Conservation (phyloP, 73 alveolate species). For the Tetrahymena borealis region DNA sequence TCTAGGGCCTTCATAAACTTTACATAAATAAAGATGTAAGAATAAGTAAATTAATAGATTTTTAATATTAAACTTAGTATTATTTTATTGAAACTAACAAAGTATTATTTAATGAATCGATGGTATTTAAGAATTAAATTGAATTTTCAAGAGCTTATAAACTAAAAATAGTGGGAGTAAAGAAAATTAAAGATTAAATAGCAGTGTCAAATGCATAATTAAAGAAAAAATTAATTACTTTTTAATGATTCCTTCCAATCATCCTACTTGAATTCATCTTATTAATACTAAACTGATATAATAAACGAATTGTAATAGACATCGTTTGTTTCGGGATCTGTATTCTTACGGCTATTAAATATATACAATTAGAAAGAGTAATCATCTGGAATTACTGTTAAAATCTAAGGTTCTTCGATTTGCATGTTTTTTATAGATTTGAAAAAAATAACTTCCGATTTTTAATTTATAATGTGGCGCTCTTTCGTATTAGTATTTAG, state of each 20-base stretch:
- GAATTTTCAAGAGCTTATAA: too few relatives aligned
- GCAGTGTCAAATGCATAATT: too few relatives aligned
- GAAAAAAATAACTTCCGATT: constrained; percentile 32
- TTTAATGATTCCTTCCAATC: constrained; percentile 2
- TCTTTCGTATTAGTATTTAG: constrained; percentile 3
- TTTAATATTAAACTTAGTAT: too few relatives aligned
- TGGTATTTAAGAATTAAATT: too few relatives aligned
- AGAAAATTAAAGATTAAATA: too few relatives aligned
- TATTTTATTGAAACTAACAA: too few relatives aligned
- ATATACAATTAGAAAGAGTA: constrained; percentile 3
- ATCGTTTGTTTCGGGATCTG: constrained; percentile 13
- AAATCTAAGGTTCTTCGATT: constrained; percentile 36
- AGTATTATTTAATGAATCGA: too few relatives aligned
- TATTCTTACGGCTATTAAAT: neutral
- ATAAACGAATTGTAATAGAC: constrained; percentile 11
- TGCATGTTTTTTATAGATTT: constrained; percentile 20
- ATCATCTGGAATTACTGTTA: neutral
- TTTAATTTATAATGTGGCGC: constrained; percentile 15
- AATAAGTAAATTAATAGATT: too few relatives aligned
- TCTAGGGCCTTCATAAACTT: constrained; percentile 26
- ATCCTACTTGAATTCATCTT: neutral
- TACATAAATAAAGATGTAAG: too few relatives aligned
- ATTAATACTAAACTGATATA: constrained; percentile 4
- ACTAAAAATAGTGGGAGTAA: too few relatives aligned
- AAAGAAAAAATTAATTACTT: neutral